Evolutionary conservation across 2,329 filamentous ascomycete genomes (phyloP).

Genomic region (Fusarium bactridioides): DNA sequence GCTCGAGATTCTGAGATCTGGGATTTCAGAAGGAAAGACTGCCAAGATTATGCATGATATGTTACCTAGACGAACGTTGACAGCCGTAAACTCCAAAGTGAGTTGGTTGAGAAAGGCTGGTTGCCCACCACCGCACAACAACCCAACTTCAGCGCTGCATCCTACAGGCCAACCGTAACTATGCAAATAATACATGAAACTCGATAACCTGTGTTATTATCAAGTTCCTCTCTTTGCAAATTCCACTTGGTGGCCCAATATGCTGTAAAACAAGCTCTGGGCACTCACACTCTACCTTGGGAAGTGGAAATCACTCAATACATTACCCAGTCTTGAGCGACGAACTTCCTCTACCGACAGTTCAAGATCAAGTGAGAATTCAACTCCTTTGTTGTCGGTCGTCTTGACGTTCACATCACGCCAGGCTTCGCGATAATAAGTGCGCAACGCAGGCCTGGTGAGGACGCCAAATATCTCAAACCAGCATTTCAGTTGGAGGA

Average conservation of each 20-base stretch:
- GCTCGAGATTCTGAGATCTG: too few species aligned
- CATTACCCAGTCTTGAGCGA: neutral
- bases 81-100: too few species aligned
- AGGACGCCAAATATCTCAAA: neutral
- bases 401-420: neutral
- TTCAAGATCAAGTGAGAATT: neutral
- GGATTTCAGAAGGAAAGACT: too few species aligned
- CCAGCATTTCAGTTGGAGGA: neutral
- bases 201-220: neutral
- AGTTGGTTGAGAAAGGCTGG: too few species aligned
- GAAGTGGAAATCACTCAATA: neutral
- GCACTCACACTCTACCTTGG: neutral
- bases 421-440: neutral
- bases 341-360: neutral
- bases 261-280: too few species aligned
- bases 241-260: too few species aligned
- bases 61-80: too few species aligned
- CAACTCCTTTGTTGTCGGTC: neutral
- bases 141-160: rapidly evolving
- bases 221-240: neutral
- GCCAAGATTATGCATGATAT: too few species aligned
- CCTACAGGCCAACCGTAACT: rapidly evolving
- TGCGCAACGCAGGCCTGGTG: neutral
- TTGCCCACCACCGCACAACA: too few species aligned
- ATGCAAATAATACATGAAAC: neutral